Evolutionary conservation across 2,329 filamentous ascomycete genomes (phyloP).

Genomic region (Aspergillus pseudotamarii): DNA sequence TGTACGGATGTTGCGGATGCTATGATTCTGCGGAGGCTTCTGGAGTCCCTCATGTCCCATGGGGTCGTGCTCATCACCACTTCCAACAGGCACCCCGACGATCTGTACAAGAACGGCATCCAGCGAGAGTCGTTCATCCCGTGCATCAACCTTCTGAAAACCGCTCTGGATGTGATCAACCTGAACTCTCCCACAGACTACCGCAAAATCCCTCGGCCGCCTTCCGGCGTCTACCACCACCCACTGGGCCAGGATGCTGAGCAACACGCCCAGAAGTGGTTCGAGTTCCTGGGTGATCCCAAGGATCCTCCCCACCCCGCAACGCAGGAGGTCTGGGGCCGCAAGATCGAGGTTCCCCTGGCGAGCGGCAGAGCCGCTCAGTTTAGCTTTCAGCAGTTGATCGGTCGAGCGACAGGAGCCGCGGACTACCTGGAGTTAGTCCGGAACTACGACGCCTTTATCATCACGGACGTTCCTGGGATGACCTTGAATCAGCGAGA

Average conservation of each 20-base stretch:
- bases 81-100: constrained; percentile 92
- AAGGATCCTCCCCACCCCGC: constrained; percentile 74
- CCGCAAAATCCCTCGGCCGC: constrained; percentile 90
- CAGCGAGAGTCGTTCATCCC: constrained; percentile 94
- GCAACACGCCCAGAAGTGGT: constrained; percentile 91
- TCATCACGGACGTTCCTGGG: constrained; percentile 86
- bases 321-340: constrained; percentile 86
- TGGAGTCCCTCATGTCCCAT: constrained; percentile 91
- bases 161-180: constrained; percentile 83
- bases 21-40: constrained; percentile 90
- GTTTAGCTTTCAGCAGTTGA: constrained; percentile 92
- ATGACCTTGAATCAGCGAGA: constrained; percentile 89
- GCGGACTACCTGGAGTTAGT: constrained; percentile 95
- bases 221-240: constrained; percentile 91
- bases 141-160: constrained; percentile 89
- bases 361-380: constrained; percentile 86
- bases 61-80: constrained; percentile 97
- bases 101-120: constrained; percentile 97
- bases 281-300: constrained; percentile 86
- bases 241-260: constrained; percentile 77
- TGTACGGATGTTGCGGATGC: constrained; percentile 98
- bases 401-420: constrained; percentile 83
- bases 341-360: constrained; percentile 81
- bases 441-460: constrained; percentile 86
- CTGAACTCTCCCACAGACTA: constrained; percentile 96